Evolutionary conservation across 345 rosid genomes (phyloP).

Genomic region (Jatropha curcas): DNA sequence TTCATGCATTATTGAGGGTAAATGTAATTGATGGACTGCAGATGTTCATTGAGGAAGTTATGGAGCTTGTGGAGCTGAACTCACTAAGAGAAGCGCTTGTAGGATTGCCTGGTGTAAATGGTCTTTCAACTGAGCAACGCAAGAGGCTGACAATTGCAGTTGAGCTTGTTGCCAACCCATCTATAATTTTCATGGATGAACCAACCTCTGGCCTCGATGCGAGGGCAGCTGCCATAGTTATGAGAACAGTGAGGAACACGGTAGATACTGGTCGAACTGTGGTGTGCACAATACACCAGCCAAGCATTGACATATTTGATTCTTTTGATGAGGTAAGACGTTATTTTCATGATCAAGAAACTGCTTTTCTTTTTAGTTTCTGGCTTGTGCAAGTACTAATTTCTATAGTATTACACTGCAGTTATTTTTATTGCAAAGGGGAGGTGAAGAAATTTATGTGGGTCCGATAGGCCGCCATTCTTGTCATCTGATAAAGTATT

Average conservation of each 20-base stretch:
- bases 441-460: constrained; percentile 17
- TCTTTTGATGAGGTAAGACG: constrained; percentile 54
- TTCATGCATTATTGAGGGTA: constrained; percentile 1
- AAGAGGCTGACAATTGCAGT: constrained; percentile 61
- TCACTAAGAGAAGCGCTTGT: constrained; percentile 46
- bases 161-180: constrained; percentile 60
- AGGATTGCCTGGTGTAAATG: constrained; percentile 44
- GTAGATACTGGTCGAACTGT: constrained; percentile 46
- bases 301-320: constrained; percentile 61
- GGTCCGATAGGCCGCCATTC: constrained; percentile 19
- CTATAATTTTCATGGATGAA: constrained; percentile 65
- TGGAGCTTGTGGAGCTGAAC: constrained; percentile 50
- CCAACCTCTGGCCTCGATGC: constrained; percentile 68
- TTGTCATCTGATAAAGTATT: constrained; percentile 8
- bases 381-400: background rate
- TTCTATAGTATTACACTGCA: background rate
- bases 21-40: constrained; percentile 17
- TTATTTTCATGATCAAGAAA: background rate
- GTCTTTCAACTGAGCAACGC: constrained; percentile 57
- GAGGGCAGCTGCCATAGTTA: constrained; percentile 66
- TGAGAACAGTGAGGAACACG: constrained; percentile 57
- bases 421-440: constrained; percentile 14
- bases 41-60: constrained; percentile 53
- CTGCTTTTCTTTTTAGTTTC: background rate
- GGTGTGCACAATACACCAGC: constrained; percentile 64